Evolutionary conservation across 2,329 filamentous ascomycete genomes (phyloP), one percentile per base, ranked within the genome.

Genomic region (Septoria petroselini): DNA sequence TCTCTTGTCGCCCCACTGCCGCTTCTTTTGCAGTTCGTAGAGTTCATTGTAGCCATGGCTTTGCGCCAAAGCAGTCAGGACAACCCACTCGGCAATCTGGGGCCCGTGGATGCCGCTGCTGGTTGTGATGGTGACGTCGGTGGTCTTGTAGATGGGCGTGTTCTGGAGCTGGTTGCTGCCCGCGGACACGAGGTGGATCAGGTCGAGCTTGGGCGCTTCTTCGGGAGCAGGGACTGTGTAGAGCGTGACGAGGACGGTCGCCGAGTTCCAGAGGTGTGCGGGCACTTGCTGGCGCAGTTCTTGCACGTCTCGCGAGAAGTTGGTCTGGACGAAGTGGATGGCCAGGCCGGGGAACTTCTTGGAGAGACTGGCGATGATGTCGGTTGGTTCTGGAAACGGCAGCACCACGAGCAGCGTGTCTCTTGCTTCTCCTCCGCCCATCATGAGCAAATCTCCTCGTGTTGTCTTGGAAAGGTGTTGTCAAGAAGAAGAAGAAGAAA

Each of bases 21-120:
- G 77, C 55, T 74, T 63, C 54, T 78, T 79, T 65, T 85, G 83
- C 53, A 73, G 71, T 41, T 83, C 75, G 41, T 83, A 74, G n/a
- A 80, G 64, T 25, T 67, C 41, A 35, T 74, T 71, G 63, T 80
- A 81, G 19, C 74, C 70, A 53, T 81, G 78, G n/a, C 72, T 75
- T 18, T 77, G 71, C n/a, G 77, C 72, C 2, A 85, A 69, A 46
- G 77, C 75, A 58, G 82, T 83, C 74, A 84, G 73, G 21, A 84
- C 66, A 9, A 82, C 77, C 82, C 82, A 86, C 69, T 85, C 83
- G 0, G 81, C 74, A 41, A 85, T 85, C 49, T 82, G 80, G 0
- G 83, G 82, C 1, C 79, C 80, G 60, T 82, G 80, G 39, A 83
- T 76, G 18, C 80, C 76, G 3, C 74, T 77, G 27, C 73, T 74